A percentile compares a stretch with the other conserved stretches of the same genome.
phyloP scores from a whole-genome alignment of 2,329 filamentous ascomycete species.

The Pleoardoris graminearum region DNA sequence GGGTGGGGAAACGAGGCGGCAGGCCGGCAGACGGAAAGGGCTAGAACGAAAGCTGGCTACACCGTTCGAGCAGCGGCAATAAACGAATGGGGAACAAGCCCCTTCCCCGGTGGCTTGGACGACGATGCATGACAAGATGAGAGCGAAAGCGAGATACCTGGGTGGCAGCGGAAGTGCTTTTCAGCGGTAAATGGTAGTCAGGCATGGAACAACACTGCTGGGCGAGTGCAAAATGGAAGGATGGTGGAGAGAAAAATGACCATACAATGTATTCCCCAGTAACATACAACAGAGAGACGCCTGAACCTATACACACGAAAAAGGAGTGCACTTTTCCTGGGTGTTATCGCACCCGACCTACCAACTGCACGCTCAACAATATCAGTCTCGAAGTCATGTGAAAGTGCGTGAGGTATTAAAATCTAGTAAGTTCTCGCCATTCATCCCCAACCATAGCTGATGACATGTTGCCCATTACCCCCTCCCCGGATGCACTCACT shows the following conservation, averaged over 20 bases:
- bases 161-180: neutral
- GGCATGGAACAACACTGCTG: neutral
- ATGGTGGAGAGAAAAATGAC: neutral
- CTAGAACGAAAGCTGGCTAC: neutral
- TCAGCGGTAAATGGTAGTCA: neutral
- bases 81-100: slow-evolving; percentile 7
- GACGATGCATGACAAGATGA: slow-evolving; percentile 4
- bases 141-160: neutral
- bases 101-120: slow-evolving; percentile 25
- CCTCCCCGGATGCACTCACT: slow-evolving; percentile 22
- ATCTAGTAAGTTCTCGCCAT: slow-evolving; percentile 33
- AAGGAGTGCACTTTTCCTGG: slow-evolving; percentile 33
- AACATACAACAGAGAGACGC: slow-evolving; percentile 25
- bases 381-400: slow-evolving; percentile 20
- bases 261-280: slow-evolving; percentile 28
- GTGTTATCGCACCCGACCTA: slow-evolving; percentile 24
- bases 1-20: neutral
- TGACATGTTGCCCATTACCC: slow-evolving; percentile 37
- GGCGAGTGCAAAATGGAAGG: neutral
- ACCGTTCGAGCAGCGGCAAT: neutral
- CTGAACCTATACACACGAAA: slow-evolving; percentile 32
- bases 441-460: slow-evolving; percentile 42
- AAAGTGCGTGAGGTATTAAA: slow-evolving; percentile 39
- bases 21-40: slow-evolving; percentile 1
- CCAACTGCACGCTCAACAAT: slow-evolving; percentile 22